These are phyloP conservation scores for Coemansia sp. DNA, from an alignment of 192 early-diverging fungal genomes.

Conservation along the genomic window DNA sequence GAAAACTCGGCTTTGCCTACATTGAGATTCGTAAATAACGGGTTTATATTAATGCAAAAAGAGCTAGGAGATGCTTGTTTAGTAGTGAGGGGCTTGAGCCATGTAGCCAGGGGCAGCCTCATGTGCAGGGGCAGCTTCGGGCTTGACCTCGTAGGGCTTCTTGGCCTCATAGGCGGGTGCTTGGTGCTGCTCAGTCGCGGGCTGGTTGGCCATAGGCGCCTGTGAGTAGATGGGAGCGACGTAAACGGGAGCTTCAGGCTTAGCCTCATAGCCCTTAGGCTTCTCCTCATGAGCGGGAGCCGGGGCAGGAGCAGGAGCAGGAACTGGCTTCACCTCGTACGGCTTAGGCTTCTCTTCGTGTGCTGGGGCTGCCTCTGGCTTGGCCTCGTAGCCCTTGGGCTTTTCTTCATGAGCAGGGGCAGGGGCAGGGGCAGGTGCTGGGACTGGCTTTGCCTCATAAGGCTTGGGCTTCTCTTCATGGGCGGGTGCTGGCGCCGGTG, in stretches of 20 bases:
- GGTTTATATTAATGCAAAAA: slow-evolving; percentile 1
- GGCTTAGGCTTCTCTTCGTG: background rate
- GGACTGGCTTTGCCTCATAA: background rate
- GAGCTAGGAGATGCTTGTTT: background rate
- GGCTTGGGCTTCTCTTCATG: background rate
- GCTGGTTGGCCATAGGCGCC: background rate
- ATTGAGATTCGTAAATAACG: too few species aligned
- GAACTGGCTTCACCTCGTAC: slow-evolving; percentile 3
- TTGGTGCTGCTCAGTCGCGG: background rate
- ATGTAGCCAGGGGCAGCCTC: slow-evolving; percentile 17
- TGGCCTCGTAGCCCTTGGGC: background rate
- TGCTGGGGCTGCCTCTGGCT: background rate
- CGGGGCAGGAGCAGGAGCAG: background rate
- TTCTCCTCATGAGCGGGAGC: slow-evolving; percentile 1
- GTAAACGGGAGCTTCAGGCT: slow-evolving; percentile 5
- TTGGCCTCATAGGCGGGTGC: slow-evolving; percentile 4
- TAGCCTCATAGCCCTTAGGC: slow-evolving; percentile 1
- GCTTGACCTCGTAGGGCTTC: slow-evolving; percentile 17
- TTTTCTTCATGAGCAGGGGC: background rate
- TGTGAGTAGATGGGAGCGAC: slow-evolving; percentile 4
- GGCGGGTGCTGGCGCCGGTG: background rate
- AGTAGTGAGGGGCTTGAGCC: slow-evolving; percentile 41
- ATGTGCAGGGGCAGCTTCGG: slow-evolving; percentile 16
- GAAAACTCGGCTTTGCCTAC: too few species aligned
- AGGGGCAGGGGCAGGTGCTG: too few species aligned